Evolutionary conservation across 768 basidiomycete genomes (phyloP).

Genomic region (Suillus subaureus): DNA sequence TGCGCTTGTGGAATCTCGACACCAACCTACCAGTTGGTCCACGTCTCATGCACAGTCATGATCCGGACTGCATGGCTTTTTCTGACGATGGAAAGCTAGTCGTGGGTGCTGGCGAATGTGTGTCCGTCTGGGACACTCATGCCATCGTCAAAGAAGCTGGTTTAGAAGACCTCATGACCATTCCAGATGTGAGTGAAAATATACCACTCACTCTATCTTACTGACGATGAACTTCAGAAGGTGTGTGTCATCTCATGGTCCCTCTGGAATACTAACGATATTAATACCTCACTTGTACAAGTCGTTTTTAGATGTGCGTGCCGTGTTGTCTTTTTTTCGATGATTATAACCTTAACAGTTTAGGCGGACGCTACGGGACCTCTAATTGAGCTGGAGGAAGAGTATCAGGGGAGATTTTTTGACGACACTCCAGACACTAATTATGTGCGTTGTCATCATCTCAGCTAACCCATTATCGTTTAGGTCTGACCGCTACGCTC

Average conservation of each 20-base stretch:
- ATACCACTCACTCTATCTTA: neutral
- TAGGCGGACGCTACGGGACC: neutral
- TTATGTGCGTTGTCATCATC: neutral
- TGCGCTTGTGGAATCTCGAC: neutral
- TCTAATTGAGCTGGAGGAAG: neutral
- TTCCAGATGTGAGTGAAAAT: neutral
- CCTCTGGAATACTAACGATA: neutral
- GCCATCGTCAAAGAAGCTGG: neutral
- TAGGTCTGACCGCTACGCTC: neutral
- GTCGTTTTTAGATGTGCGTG: neutral
- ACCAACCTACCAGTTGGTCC: neutral
- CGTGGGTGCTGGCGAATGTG: neutral
- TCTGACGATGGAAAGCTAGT: neutral
- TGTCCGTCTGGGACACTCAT: neutral
- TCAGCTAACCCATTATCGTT: neutral
- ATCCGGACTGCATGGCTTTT: neutral
- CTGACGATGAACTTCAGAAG: neutral
- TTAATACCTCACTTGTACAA: neutral
- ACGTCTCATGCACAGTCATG: neutral
- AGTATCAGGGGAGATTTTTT: neutral
- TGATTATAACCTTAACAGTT: neutral
- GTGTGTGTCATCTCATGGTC: neutral
- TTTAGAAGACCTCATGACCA: neutral
- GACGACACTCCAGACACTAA: neutral
- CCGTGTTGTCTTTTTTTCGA: neutral